Percentiles rank a stretch among this genome's conserved stretches.
Evolutionary conservation across 1,284 basidiomycete genomes (phyloP).

Genomic region (Rhodotorula sp.): DNA sequence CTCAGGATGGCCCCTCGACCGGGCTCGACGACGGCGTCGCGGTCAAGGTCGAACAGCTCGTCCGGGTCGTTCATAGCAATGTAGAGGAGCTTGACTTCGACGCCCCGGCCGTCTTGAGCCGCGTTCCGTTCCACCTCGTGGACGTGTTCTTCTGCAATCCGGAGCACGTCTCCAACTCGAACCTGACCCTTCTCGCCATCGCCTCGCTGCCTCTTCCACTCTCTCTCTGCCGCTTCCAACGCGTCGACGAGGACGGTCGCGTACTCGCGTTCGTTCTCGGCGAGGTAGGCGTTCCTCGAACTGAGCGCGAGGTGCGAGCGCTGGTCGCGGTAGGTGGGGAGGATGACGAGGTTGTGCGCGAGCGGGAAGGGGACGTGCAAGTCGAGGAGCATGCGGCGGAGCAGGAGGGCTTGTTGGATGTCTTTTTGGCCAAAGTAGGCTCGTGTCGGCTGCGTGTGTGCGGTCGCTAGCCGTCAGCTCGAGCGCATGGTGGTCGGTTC

Average conservation of each 20-base stretch:
- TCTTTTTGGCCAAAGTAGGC: slow-evolving; percentile 99
- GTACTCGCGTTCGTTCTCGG: slow-evolving; percentile 60
- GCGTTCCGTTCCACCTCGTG: slow-evolving; percentile 3
- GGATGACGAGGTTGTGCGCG: slow-evolving; percentile 67
- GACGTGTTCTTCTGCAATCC: slow-evolving; percentile 9
- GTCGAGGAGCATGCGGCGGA: slow-evolving; percentile 79
- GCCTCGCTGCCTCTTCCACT: slow-evolving; percentile 57
- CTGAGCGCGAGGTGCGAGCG: slow-evolving; percentile 75
- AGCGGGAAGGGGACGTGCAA: slow-evolving; percentile 71
- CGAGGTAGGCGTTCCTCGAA: slow-evolving; percentile 85
- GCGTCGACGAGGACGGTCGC: slow-evolving; percentile 74
- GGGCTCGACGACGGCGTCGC: slow-evolving; percentile 59
- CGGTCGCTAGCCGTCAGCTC: background rate
- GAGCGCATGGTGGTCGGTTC: background rate
- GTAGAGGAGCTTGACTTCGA: slow-evolving; percentile 73
- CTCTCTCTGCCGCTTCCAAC: slow-evolving; percentile 58
- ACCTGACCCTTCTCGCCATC: slow-evolving; percentile 33
- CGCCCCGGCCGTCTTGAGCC: slow-evolving; percentile 48
- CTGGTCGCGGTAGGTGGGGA: slow-evolving; percentile 67
- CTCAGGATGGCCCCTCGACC: background rate
- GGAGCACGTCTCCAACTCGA: slow-evolving; percentile 14
- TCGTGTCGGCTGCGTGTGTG: slow-evolving; percentile 66
- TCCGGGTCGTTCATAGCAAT: slow-evolving; percentile 80
- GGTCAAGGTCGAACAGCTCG: slow-evolving; percentile 61
- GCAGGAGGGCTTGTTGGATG: slow-evolving; percentile 88